These are phyloP conservation scores for Daldinia childiae DNA, from an alignment of 495 filamentous ascomycete genomes.

Conservation along the genomic window DNA sequence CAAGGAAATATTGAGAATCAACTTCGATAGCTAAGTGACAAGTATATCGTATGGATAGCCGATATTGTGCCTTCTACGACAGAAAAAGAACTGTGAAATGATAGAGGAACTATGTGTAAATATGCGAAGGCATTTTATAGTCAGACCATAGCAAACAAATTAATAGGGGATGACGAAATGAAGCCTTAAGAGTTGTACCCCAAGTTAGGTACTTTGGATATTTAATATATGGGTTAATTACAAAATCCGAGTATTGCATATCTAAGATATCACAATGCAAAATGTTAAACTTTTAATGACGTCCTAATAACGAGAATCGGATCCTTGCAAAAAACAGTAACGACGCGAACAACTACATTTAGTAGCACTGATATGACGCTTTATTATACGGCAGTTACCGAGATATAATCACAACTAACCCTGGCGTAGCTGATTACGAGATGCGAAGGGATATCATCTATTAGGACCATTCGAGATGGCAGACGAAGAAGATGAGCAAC, in stretches of 20 bases:
- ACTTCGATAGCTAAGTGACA: too few relatives aligned
- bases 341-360: slow-evolving; percentile 8
- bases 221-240: too few relatives aligned
- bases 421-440: background rate
- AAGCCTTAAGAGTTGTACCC: too few relatives aligned
- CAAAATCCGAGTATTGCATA: background rate
- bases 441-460: slow-evolving; percentile 1
- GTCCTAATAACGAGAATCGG: background rate
- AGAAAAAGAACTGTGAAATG: too few relatives aligned
- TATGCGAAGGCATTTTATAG: too few relatives aligned
- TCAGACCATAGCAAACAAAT: too few relatives aligned
- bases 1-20: background rate
- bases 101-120: too few relatives aligned
- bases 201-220: too few relatives aligned
- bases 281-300: slow-evolving; percentile 11
- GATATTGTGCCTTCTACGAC: too few relatives aligned
- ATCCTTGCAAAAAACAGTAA: slow-evolving; percentile 22
- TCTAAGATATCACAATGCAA: too few relatives aligned
- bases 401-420: background rate
- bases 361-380: background rate
- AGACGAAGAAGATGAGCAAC: slow-evolving; percentile 25
- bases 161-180: too few relatives aligned
- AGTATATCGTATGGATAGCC: too few relatives aligned
- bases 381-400: background rate
- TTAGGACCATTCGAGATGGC: slow-evolving; percentile 17